Conservation (phyloP, 2,329 filamentous ascomycete genomes). For the Nemania sp. region DNA sequence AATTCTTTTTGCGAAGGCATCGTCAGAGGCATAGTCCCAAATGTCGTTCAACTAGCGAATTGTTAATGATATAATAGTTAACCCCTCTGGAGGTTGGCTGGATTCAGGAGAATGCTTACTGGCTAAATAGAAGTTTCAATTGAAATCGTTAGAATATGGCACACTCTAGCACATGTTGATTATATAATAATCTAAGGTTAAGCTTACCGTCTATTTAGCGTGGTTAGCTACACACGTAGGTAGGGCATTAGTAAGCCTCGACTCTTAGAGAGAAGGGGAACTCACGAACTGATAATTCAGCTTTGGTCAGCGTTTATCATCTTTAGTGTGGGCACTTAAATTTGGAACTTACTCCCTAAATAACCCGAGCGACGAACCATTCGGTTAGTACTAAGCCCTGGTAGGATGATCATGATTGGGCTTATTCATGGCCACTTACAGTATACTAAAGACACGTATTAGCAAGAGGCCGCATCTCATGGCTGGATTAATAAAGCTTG, state of each 20-base stretch:
- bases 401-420: background rate
- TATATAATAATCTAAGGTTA: background rate
- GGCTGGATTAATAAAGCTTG: background rate
- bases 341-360: constrained; percentile 10
- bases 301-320: background rate
- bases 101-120: constrained; percentile 4
- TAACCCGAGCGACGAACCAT: background rate
- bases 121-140: constrained; percentile 14
- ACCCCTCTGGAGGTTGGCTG: no score
- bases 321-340: background rate
- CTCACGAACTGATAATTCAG: constrained; percentile 9
- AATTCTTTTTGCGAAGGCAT: background rate
- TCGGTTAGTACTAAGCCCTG: background rate
- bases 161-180: background rate
- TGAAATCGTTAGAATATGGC: background rate
- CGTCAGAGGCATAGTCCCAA: constrained; percentile 10
- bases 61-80: constrained; percentile 2
- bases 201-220: constrained; percentile 13
- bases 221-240: background rate
- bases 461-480: background rate
- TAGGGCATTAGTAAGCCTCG: background rate
- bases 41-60: constrained; percentile 4
- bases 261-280: background rate
- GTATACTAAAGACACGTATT: constrained; percentile 17
- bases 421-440: background rate